phyloP scores from a whole-genome alignment of 2,329 filamentous ascomycete genomes.

The Scleromitrula shiraiana region DNA sequence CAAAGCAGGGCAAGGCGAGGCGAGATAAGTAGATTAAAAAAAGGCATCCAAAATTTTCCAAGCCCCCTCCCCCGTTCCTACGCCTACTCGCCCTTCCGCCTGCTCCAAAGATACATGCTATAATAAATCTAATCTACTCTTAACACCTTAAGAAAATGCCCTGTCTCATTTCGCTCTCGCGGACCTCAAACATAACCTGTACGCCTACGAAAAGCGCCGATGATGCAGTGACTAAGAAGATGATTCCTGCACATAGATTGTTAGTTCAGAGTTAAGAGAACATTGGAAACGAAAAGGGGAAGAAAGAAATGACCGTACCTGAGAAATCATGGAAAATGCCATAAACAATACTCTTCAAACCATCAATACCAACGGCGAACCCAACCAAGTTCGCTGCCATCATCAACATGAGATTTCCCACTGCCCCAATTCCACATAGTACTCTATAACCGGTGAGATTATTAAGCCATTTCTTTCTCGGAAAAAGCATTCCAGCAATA shows the following conservation, averaged over 20 bases:
- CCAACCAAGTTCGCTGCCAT: slow-evolving; percentile 92
- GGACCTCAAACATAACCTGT: slow-evolving; percentile 94
- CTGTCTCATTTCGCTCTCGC: slow-evolving; percentile 73
- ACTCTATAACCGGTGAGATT: slow-evolving; percentile 68
- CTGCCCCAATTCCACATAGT: slow-evolving; percentile 71
- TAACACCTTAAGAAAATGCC: slow-evolving; percentile 81
- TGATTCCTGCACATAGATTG: slow-evolving; percentile 49
- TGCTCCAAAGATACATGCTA: too few relatives aligned
- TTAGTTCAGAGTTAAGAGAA: too few relatives aligned
- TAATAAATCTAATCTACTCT: too few relatives aligned
- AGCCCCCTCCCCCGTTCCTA: too few relatives aligned
- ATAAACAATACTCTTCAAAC: slow-evolving; percentile 65
- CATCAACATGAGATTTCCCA: slow-evolving; percentile 87
- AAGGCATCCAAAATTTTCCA: too few relatives aligned
- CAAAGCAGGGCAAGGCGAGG: too few relatives aligned
- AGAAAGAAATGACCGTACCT: slow-evolving; percentile 38
- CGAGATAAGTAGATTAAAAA: too few relatives aligned
- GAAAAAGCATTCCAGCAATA: slow-evolving; percentile 63
- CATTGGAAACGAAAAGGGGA: too few relatives aligned
- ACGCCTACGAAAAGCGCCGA: slow-evolving; percentile 72
- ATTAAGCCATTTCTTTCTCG: slow-evolving; percentile 56
- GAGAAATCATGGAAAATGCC: slow-evolving; percentile 71
- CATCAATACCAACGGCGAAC: slow-evolving; percentile 87
- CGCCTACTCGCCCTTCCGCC: too few relatives aligned
- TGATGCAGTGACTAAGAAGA: slow-evolving; percentile 67